phyloP scores from a whole-genome alignment of 208 protist species.

The Leishmania martiniquensis region DNA sequence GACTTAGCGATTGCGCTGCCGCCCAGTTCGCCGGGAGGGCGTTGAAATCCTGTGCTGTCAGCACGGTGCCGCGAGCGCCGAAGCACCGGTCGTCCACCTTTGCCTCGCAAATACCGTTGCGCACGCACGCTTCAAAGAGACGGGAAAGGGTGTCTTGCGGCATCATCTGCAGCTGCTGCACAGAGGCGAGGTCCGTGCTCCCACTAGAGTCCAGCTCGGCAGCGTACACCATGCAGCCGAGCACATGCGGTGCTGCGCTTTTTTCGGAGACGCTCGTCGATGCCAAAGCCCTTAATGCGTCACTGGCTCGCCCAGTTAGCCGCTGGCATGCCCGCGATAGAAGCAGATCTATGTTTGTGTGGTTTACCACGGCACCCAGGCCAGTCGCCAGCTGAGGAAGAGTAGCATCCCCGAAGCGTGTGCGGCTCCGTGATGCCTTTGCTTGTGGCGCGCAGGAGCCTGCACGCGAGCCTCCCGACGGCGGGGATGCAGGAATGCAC shows the following conservation, averaged over 20 bases:
- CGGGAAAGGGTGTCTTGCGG: conserved; percentile 15
- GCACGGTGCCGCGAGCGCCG: conserved; percentile 32
- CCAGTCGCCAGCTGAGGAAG: conserved; percentile 11
- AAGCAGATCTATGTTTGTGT: conserved; percentile 54
- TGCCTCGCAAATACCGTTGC: conserved; percentile 22
- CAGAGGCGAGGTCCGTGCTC: conserved; percentile 37
- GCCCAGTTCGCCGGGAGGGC: conserved; percentile 66
- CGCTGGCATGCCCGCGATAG: conserved; percentile 57
- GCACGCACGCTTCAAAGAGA: conserved; percentile 22
- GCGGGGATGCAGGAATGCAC: neutral
- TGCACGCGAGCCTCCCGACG: neutral
- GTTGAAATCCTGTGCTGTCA: conserved; percentile 54
- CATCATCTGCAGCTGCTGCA: conserved; percentile 51
- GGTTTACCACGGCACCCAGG: conserved; percentile 33
- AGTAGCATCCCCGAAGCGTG: neutral
- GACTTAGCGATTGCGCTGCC: conserved; percentile 33
- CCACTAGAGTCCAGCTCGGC: conserved; percentile 38
- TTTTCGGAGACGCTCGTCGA: conserved; percentile 40
- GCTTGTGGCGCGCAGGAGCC: neutral
- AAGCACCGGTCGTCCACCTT: conserved; percentile 30
- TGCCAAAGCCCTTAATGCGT: conserved; percentile 51
- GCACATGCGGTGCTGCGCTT: conserved; percentile 39
- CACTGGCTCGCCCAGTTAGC: conserved; percentile 51
- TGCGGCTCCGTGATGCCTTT: neutral
- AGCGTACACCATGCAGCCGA: conserved; percentile 65